Conservation (phyloP, 2,329 filamentous ascomycete genomes). For the Metarhizium album region DNA sequence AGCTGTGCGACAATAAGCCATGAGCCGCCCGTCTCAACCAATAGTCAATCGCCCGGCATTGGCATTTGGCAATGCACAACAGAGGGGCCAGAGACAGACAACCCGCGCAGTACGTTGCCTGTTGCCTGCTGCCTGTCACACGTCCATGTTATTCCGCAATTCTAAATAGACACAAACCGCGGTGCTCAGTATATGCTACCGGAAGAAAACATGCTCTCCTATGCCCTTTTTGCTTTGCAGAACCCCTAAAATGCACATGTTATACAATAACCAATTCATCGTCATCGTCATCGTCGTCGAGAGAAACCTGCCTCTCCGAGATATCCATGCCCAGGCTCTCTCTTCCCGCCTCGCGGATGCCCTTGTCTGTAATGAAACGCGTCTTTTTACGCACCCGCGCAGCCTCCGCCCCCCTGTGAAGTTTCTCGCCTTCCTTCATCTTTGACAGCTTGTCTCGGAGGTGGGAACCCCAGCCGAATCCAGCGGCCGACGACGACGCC, state of each 20-base stretch:
- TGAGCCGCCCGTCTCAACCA: too few relatives aligned
- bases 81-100: background rate
- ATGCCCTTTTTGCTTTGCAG: background rate
- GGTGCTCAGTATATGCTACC: background rate
- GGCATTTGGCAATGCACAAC: too few relatives aligned
- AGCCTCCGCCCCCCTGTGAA: constrained; percentile 20
- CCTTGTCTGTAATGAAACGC: constrained; percentile 67
- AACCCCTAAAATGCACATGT: constrained; percentile 7
- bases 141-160: background rate
- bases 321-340: constrained; percentile 57
- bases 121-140: background rate
- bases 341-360: constrained; percentile 65
- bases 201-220: background rate
- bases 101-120: background rate
- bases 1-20: too few relatives aligned
- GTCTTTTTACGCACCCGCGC: constrained; percentile 59
- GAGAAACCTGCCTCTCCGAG: constrained; percentile 20
- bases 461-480: constrained; percentile 46
- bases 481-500: constrained; percentile 9
- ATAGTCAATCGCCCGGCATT: too few relatives aligned
- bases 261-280: constrained; percentile 41
- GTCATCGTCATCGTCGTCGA: constrained; percentile 39
- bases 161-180: background rate
- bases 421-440: constrained; percentile 51
- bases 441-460: constrained; percentile 45